Base-by-base conservation (phyloP, 768 basidiomycete species). In the Lentinula sp. region DNA sequence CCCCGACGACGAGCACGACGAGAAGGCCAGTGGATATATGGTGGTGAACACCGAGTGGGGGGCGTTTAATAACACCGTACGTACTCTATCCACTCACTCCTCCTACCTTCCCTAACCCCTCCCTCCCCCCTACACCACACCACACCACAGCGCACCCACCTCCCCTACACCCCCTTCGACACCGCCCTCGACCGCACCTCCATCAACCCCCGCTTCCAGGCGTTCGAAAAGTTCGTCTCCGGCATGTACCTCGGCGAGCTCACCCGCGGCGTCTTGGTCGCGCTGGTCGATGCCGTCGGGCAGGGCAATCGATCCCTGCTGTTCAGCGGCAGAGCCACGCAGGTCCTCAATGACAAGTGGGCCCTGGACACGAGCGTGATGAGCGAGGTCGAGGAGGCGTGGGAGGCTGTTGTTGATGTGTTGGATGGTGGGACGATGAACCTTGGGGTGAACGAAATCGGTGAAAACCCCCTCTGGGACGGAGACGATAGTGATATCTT, bases 231-330 rank as follows among this genome's bases (percentile, higher is more conserved):
- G 78, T 93, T 97, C 76, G 90, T 99, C 66, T 97, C 94, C 1
- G 97, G 97, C 60, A 98, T 99, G 96, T 99, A 99, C 73, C 85
- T 98, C 43, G 97, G 97, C 60, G 97, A 99, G 75, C 84, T 98
- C 63, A 83, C 88, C 28, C 88, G 97, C 42, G 91, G 91, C 69
- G 77, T 96, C 66, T 79, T 98, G 57, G 79, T 94, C 35, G 83
- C 92, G 53, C 77, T 98, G 64, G 78, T 96, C 65, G 92, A 93
- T 66, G 86, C 88, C 4, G 28, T 28, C 0, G 28, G 2, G 28
- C 28, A 5, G 74, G 83, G 15, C 90, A n/a, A n/a, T n/a, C 91
- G 0, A 59, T 72, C 90, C 7, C 69, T 93, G 35, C 79, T 98
- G 28, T 97, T 99, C 74, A 75, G 78, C 56, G 97, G 97, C 7